Conservation (phyloP, 73 alveolate genomes). For the Tetrahymena thermophila region DNA sequence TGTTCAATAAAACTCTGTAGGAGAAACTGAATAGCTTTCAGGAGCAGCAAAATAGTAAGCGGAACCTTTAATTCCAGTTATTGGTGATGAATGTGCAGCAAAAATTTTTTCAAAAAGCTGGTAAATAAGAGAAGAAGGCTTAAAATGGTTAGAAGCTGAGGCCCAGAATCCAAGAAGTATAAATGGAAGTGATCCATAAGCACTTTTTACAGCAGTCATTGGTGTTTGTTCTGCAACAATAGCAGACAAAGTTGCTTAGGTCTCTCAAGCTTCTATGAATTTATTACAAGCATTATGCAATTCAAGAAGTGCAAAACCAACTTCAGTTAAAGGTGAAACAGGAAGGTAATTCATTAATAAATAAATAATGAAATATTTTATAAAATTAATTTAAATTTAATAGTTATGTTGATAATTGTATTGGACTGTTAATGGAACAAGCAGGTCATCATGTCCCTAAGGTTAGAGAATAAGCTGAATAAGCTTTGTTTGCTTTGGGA, state of each 20-base stretch:
- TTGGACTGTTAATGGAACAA: conserved; percentile 66
- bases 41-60: conserved; percentile 78
- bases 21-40: conserved; percentile 57
- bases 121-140: conserved; percentile 83
- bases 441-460: conserved; percentile 87
- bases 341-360: neutral
- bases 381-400: conserved; percentile 6
- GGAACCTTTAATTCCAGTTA: conserved; percentile 84
- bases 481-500: conserved; percentile 75
- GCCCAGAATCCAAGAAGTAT: conserved; percentile 17
- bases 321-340: conserved; percentile 50
- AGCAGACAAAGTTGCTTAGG: conserved; percentile 80
- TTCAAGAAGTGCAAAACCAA: conserved; percentile 47
- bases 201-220: conserved; percentile 68
- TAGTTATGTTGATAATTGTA: conserved; percentile 59
- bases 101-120: conserved; percentile 81
- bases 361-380: conserved; percentile 38
- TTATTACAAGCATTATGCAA: conserved; percentile 50
- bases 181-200: conserved; percentile 42
- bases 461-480: conserved; percentile 85
- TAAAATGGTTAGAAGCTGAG: conserved; percentile 32
- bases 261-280: conserved; percentile 60
- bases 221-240: conserved; percentile 80
- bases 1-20: neutral
- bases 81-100: conserved; percentile 76